Evolutionary conservation across 768 basidiomycete genomes (phyloP).

Genomic region (Amyloporia xantha): DNA sequence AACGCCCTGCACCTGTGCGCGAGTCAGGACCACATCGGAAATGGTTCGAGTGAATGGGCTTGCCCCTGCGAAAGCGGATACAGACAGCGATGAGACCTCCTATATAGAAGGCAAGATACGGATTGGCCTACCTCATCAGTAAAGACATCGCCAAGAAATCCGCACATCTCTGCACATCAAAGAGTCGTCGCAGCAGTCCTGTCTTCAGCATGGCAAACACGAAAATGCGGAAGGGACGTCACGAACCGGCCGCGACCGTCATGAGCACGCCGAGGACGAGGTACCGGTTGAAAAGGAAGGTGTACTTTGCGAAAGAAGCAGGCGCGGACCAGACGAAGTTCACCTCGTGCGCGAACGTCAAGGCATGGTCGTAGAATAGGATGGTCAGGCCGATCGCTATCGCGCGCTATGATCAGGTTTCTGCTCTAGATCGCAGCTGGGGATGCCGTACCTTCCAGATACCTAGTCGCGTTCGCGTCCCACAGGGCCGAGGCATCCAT

Average conservation of each 20-base stretch:
- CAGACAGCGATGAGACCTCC: no score
- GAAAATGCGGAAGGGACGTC: neutral
- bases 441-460: conserved; percentile 14
- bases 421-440: neutral
- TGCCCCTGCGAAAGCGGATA: conserved; percentile 10
- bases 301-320: conserved; percentile 29
- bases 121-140: conserved; percentile 12
- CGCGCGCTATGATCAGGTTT: neutral
- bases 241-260: conserved; percentile 23
- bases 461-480: conserved; percentile 16
- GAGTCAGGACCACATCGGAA: neutral
- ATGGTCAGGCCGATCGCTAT: conserved; percentile 27
- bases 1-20: conserved; percentile 24
- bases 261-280: conserved; percentile 23
- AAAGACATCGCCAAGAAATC: conserved; percentile 11
- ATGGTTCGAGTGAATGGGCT: neutral
- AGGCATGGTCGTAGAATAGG: conserved; percentile 36
- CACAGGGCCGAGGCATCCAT: conserved; percentile 7
- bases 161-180: conserved; percentile 19
- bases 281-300: conserved; percentile 37
- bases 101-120: no score
- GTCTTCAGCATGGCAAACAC: neutral
- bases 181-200: neutral
- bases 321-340: conserved; percentile 34
- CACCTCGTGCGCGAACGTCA: conserved; percentile 36